Conservation (phyloP, 805 yeast genomes). For the Myxozyma melibiosi region DNA sequence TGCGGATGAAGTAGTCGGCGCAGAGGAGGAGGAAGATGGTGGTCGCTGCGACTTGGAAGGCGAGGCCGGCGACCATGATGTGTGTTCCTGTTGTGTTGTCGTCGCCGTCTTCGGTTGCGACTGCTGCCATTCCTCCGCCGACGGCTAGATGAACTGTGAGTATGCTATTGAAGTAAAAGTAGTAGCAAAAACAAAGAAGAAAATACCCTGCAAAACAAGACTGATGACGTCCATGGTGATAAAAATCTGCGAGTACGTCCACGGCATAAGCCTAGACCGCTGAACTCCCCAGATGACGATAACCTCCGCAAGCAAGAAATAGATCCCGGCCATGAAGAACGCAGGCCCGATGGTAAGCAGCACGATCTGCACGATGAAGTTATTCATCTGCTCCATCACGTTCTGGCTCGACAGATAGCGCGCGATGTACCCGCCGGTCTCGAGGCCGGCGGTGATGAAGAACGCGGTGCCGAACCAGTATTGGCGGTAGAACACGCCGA, state of each 20-base stretch:
- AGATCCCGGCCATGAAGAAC: constrained; percentile 81
- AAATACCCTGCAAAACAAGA: constrained; percentile 55
- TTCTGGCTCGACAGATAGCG: constrained; percentile 51
- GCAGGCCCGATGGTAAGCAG: constrained; percentile 79
- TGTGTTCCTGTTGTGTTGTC: constrained; percentile 54
- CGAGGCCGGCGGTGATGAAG: constrained; percentile 53
- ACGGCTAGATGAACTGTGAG: background rate
- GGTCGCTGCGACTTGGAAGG: constrained; percentile 75
- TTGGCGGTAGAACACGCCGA: constrained; percentile 54
- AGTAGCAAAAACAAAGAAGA: background rate
- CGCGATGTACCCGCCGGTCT: constrained; percentile 68
- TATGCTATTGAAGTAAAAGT: background rate
- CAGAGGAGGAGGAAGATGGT: constrained; percentile 50
- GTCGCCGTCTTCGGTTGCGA: constrained; percentile 43
- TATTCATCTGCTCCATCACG: constrained; percentile 38
- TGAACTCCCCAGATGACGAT: constrained; percentile 61
- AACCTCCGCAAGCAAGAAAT: constrained; percentile 68
- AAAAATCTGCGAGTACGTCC: constrained; percentile 64
- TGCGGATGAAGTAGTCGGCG: background rate
- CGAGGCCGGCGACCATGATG: constrained; percentile 77
- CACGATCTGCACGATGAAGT: constrained; percentile 65
- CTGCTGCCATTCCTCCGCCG: constrained; percentile 76
- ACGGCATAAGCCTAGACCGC: constrained; percentile 54
- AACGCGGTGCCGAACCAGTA: constrained; percentile 68
- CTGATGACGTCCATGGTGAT: constrained; percentile 66